These are phyloP conservation scores for Urtica urens DNA, from an alignment of 306 rosid species.

Conservation along the genomic window DNA sequence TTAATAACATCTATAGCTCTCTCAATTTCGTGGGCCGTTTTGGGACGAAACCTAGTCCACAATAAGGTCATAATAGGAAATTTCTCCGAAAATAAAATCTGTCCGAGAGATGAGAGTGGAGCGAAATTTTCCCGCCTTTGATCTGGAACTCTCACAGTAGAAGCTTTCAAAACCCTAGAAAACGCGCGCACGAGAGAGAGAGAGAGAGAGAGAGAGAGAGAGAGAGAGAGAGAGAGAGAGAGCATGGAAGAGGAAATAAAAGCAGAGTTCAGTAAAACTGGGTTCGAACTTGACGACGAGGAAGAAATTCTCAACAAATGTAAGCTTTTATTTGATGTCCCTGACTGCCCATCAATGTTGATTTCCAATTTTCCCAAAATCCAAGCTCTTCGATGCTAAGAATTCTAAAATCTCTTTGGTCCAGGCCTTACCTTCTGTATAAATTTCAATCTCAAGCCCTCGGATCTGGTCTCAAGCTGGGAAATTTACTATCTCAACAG, in stretches of 20 bases:
- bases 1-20: no score
- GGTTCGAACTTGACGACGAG: slow-evolving; percentile 56
- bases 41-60: no score
- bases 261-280: slow-evolving; percentile 39
- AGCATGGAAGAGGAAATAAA: slow-evolving; percentile 74
- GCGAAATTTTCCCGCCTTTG: slow-evolving; percentile 52
- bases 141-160: slow-evolving; percentile 12
- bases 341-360: not conserved
- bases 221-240: slow-evolving; percentile 14
- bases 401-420: slow-evolving; percentile 9
- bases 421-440: slow-evolving; percentile 61
- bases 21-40: no score
- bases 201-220: slow-evolving; percentile 12
- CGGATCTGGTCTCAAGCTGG: slow-evolving; percentile 82
- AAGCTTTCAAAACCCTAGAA: slow-evolving; percentile 47
- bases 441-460: slow-evolving; percentile 60
- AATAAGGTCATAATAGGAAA: no score
- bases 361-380: not conserved
- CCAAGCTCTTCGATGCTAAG: not conserved
- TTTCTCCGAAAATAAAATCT: no score
- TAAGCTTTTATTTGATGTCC: slow-evolving; percentile 19
- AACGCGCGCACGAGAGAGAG: no score
- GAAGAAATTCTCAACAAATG: slow-evolving; percentile 67
- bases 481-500: slow-evolving; percentile 88
- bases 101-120: no score